These are phyloP conservation scores for Vicia faba DNA, from an alignment of 306 rosid genomes.

Conservation along the genomic window DNA sequence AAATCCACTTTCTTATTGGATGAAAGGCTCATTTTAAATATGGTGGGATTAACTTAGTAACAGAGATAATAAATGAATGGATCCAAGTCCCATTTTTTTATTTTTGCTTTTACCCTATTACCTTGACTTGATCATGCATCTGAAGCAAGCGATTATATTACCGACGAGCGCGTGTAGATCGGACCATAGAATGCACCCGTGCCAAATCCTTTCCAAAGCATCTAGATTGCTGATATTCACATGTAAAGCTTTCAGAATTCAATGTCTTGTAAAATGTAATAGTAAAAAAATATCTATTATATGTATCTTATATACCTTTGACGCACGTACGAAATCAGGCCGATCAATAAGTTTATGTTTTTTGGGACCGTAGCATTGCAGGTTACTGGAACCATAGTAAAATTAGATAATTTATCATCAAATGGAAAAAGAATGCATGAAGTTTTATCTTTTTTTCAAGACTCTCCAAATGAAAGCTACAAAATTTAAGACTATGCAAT, in stretches of 20 bases:
- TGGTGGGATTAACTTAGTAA: background rate
- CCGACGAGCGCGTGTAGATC: constrained; percentile 64
- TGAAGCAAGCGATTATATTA: constrained; percentile 85
- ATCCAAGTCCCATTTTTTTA: background rate
- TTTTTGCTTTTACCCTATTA: constrained; percentile 31
- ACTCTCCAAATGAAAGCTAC: no score
- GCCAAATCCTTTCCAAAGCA: constrained; percentile 55
- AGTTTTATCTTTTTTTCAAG: no score
- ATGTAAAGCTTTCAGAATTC: constrained; percentile 22
- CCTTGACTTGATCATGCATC: constrained; percentile 76
- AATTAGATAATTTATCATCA: no score
- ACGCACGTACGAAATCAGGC: no score
- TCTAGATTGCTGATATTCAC: constrained; percentile 6
- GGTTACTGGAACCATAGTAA: no score
- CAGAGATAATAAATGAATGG: background rate
- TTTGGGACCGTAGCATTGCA: no score
- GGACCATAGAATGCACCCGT: constrained; percentile 80
- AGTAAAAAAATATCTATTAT: constrained; percentile 45
- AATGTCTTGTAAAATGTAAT: constrained; percentile 6
- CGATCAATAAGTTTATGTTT: no score
- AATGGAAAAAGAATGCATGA: no score
- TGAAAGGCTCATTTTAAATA: no score
- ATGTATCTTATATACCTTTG: constrained; percentile 93
- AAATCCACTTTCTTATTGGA: no score
- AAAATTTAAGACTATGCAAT: no score